phyloP scores from a whole-genome alignment of 257 asterid species.

The Ilex aquifolium region DNA sequence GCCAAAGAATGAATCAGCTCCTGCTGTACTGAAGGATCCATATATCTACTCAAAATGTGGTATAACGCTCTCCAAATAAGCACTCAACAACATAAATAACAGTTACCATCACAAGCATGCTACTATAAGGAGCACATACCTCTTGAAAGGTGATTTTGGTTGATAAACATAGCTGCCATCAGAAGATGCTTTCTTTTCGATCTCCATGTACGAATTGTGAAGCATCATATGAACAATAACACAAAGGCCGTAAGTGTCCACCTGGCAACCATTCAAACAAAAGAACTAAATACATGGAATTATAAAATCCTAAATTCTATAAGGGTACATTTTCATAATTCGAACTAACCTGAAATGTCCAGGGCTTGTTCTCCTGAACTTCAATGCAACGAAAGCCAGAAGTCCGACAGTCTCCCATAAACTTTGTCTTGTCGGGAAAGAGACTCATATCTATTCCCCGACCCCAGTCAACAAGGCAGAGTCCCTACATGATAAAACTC shows the following conservation, averaged over 20 bases:
- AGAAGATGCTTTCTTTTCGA: constrained; percentile 42
- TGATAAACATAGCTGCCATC: constrained; percentile 52
- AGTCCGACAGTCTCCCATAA: constrained; percentile 83
- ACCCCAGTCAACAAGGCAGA: constrained; percentile 98
- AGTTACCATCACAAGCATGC: background rate
- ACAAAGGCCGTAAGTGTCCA: constrained; percentile 77
- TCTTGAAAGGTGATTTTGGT: constrained; percentile 65
- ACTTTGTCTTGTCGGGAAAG: constrained; percentile 56
- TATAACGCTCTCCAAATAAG: background rate
- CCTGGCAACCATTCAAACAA: constrained; percentile 32
- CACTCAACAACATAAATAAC: no score
- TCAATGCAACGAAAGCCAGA: constrained; percentile 92
- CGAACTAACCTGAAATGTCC: constrained; percentile 73
- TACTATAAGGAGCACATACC: constrained; percentile 31
- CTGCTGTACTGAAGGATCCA: background rate
- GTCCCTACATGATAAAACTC: constrained; percentile 53
- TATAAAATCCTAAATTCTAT: background rate
- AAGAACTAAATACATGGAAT: background rate
- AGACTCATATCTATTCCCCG: constrained; percentile 80
- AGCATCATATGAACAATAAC: constrained; percentile 87
- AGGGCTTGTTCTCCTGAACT: constrained; percentile 88
- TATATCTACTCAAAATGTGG: no score
- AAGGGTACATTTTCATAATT: constrained; percentile 4
- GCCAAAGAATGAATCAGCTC: background rate
- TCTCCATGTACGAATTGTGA: constrained; percentile 77